A percentile compares a stretch with the other conserved stretches of the same genome.
Conservation (phyloP, 2,329 filamentous ascomycete species). For the Verticillium dahliae region DNA sequence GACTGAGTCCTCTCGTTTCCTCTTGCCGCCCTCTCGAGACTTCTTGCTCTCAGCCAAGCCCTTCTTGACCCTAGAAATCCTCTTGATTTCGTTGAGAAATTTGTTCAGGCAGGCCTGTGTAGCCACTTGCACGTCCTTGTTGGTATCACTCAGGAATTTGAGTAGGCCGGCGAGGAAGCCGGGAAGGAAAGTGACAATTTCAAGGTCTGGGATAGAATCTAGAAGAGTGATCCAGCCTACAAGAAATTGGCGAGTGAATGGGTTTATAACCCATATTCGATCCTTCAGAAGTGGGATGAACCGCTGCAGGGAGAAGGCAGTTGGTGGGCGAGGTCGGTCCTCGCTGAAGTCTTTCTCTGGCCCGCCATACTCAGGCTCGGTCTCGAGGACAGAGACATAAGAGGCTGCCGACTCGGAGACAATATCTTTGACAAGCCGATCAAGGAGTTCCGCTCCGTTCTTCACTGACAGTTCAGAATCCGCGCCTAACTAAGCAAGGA, state of each 20-base stretch:
- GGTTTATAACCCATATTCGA: conserved; percentile 87
- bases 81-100: conserved; percentile 88
- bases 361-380: conserved; percentile 35
- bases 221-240: conserved; percentile 94
- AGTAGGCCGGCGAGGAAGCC: conserved; percentile 86
- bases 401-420: conserved; percentile 91
- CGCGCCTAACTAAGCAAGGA: conserved; percentile 65
- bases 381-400: conserved; percentile 83
- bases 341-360: conserved; percentile 31
- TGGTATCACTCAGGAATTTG: conserved; percentile 86
- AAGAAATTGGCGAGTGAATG: conserved; percentile 89
- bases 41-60: conserved; percentile 83
- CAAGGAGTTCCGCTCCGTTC: conserved; percentile 91
- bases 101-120: conserved; percentile 85
- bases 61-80: conserved; percentile 87
- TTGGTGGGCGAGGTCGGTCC: conserved; percentile 50
- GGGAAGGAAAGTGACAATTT: conserved; percentile 86
- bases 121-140: conserved; percentile 88
- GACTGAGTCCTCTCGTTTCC: conserved; percentile 62
- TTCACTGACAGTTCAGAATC: conserved; percentile 97
- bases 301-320: conserved; percentile 81
- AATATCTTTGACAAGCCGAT: conserved; percentile 92
- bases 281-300: conserved; percentile 95
- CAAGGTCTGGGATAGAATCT: conserved; percentile 93
- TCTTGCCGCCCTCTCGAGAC: conserved; percentile 58